Conservation (phyloP, 331 rosid genomes). For the Acacia pycnantha region DNA sequence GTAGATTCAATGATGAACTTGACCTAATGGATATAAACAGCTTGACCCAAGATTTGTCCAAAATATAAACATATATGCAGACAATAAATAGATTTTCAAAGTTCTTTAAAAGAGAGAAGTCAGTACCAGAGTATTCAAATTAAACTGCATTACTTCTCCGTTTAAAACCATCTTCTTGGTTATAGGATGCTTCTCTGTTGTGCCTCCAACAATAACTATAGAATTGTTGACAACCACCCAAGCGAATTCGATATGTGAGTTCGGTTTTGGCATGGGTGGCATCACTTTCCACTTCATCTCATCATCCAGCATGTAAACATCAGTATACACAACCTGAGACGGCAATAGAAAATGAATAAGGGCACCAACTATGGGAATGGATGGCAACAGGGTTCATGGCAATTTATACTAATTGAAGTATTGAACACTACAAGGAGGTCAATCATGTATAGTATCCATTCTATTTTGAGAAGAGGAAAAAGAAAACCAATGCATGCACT, state of each 20-base stretch:
- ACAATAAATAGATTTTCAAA: slow-evolving; percentile 2
- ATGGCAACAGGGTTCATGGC: neutral
- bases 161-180: slow-evolving; percentile 85
- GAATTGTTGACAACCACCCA: slow-evolving; percentile 83
- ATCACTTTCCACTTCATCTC: slow-evolving; percentile 86
- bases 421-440: neutral
- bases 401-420: neutral
- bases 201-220: slow-evolving; percentile 73
- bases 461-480: neutral
- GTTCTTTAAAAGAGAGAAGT: slow-evolving; percentile 24
- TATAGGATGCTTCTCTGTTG: slow-evolving; percentile 88
- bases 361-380: neutral
- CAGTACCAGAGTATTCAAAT: slow-evolving; percentile 67
- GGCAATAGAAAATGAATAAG: slow-evolving; percentile 21
- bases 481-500: neutral
- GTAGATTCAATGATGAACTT: neutral
- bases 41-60: neutral
- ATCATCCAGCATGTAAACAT: slow-evolving; percentile 84
- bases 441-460: neutral
- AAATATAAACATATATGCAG: slow-evolving; percentile 13
- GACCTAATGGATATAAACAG: neutral
- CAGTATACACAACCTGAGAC: slow-evolving; percentile 71
- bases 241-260: slow-evolving; percentile 90
- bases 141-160: slow-evolving; percentile 83
- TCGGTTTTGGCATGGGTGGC: slow-evolving; percentile 79